A percentile compares a stretch with the other conserved stretches of the same genome.
phyloP scores from a whole-genome alignment of 192 early-diverging fungal species.

The Coemansia furcata region DNA sequence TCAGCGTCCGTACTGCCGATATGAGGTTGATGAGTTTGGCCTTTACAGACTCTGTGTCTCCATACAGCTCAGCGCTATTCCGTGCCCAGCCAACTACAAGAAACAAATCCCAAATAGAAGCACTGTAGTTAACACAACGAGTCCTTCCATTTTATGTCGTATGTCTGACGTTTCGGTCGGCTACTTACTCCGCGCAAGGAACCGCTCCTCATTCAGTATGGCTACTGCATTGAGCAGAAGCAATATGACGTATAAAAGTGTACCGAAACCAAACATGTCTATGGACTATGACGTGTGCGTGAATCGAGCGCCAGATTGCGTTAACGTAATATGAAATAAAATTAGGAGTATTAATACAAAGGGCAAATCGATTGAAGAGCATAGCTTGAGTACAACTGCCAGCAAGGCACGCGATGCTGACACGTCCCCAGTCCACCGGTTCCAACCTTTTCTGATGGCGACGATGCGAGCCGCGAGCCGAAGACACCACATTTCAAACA shows the following conservation, averaged over 20 bases:
- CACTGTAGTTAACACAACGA: background rate
- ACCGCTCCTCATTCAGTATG: constrained; percentile 88
- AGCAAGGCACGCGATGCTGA: background rate
- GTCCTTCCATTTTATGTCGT: background rate
- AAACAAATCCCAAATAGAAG: background rate
- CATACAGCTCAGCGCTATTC: constrained; percentile 61
- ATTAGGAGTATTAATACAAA: background rate
- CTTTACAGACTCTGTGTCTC: constrained; percentile 69
- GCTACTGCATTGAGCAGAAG: constrained; percentile 88
- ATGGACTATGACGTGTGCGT: background rate
- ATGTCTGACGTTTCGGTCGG: background rate
- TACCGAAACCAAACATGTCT: constrained; percentile 66
- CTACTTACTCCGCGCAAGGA: constrained; percentile 80
- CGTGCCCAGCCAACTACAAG: constrained; percentile 67
- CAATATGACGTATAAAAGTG: constrained; percentile 73
- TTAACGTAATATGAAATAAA: background rate
- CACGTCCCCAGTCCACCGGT: background rate
- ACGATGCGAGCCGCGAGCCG: constrained; percentile 1
- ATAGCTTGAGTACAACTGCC: background rate
- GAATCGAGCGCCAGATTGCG: background rate
- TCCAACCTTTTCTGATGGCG: background rate
- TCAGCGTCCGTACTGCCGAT: constrained; percentile 83
- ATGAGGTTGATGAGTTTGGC: constrained; percentile 83
- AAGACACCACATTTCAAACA: too few relatives aligned
- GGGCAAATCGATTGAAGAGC: background rate